Evolutionary conservation across 352 stramenopile genomes (phyloP), one percentile per base, ranked within the genome.

Genomic region (Phytopythium boreale): DNA sequence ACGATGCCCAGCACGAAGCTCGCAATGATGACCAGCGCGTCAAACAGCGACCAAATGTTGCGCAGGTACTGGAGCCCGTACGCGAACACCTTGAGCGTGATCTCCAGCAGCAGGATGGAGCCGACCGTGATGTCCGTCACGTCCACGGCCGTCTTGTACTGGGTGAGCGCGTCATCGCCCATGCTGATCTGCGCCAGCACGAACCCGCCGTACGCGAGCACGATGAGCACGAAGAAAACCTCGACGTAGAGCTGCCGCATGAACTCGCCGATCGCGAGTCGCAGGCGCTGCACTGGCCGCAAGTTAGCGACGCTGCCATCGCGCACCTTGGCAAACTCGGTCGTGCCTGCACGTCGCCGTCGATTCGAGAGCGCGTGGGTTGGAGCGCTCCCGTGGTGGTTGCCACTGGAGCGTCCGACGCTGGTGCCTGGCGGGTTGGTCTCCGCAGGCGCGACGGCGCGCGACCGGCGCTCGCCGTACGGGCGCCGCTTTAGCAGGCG

Each of bases 191-290:
- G 88, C 46, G 91, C 71, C 19, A 91, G 76, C 67, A 95, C 88
- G 52, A 96, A 94, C 41, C 89, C 72, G 31, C 88, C 88, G 68
- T 96, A 93, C 62, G 74, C 76, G 29, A 96, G 76, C 58, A 96
- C 83, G 68, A 95, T 92, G 72, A 93, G 90, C 41, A 93, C 84
- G 67, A 96, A 96, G 62, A 96, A 96, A 27, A 95, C 64, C 67
- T 96, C 84, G 27, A 96, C 88, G 66, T 87, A 88, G 5, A 96
- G 71, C 62, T 88, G 74, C 31, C 80, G 81, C 82, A 96, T 92
- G 64, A 93, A 94, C 59, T 90, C 80, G 61, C 86, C 86, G 7
- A 96, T 75, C 10, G 63, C 41, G 19, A 89, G 58, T 0, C 84
- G 82, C 5, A 86, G 41, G 27, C 74, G 79, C 51, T 92, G 74